Conservation (phyloP, 805 yeast species). For the Peterozyma toletana region DNA sequence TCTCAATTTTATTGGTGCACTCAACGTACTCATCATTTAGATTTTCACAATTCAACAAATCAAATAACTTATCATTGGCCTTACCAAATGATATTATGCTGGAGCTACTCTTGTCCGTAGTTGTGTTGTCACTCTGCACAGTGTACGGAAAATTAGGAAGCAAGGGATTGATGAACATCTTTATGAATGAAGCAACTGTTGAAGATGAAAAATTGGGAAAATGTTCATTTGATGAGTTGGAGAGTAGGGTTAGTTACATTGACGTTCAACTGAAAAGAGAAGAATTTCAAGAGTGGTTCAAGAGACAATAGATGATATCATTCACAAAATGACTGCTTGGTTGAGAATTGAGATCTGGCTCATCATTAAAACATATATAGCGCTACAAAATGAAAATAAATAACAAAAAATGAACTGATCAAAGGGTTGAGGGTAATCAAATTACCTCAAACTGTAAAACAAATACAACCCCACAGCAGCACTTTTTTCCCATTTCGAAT, state of each 20-base stretch:
- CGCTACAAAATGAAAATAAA: too few species aligned
- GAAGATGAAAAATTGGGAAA: slow-evolving; percentile 40
- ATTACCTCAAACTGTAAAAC: too few species aligned
- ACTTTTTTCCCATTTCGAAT: too few species aligned
- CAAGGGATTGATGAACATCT: slow-evolving; percentile 32
- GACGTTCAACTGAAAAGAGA: slow-evolving; percentile 38
- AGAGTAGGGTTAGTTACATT: slow-evolving; percentile 44
- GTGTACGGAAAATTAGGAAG: background rate
- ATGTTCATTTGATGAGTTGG: slow-evolving; percentile 33
- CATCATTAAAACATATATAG: too few species aligned
- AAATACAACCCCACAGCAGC: too few species aligned
- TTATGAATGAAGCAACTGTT: slow-evolving; percentile 38
- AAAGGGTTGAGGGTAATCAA: too few species aligned
- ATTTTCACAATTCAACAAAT: background rate
- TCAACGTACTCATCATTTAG: background rate
- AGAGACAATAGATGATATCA: background rate
- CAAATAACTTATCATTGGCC: background rate
- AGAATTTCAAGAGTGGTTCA: slow-evolving; percentile 32
- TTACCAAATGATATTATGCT: background rate
- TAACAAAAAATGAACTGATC: too few species aligned
- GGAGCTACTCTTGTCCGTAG: background rate
- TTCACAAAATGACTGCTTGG: background rate
- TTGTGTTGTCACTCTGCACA: slow-evolving; percentile 1
- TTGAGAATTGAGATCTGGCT: background rate
- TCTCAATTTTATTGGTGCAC: background rate